Base-by-base conservation (phyloP, 1,284 basidiomycete species). In the Erythrobasidium hasegawianum region DNA sequence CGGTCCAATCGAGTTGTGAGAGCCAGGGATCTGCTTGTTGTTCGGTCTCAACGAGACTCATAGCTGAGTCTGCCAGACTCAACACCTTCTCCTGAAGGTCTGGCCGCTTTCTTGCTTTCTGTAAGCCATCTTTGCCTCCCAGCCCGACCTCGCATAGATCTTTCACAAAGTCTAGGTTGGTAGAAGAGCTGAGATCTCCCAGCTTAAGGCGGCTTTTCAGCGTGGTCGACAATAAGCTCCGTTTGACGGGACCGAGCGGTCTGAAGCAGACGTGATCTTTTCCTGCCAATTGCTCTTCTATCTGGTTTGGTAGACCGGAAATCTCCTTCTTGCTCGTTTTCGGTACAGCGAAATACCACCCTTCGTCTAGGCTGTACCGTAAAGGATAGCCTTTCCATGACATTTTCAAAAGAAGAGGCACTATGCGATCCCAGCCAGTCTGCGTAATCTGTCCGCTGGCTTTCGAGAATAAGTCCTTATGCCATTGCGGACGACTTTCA, bases 1-100 rank as follows among this genome's bases (percentile, higher is more conserved):
- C 55, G 14, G 69, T 64, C 74, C 74, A 76, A 57, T 75, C 71
- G 49, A 76, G 71, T 50, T 73, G 73, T 8, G 60, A 33, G 3
- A 73, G 60, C 69, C 69, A 74, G 9, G 64, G 14, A 27, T 70
- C 66, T 14, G 41, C 38, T 14, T 43, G 16, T 13, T 70, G 67
- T 13, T 61, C 29, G 18, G 43, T 24, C 8, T 29, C 38, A 27
- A 40, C 27, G 4, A 64, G 18, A 29, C 16, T 18, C 13, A 58
- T 20, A 38, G 71, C 68, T 24, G 60, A 33, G 2, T 61, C 24
- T 11, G 72, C 72, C 8, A 73, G 60, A 41, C 57, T 38, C 2
- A 49, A 7, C 16, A 73, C 33, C 24, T 39, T n/a, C 5, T 50
- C 29, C 20, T 65, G 55, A 1, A 65, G 9, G 4, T 49, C 43